Percentiles rank a stretch among this genome's conserved stretches.
These are phyloP conservation scores for Fusarium azukiicola DNA, from an alignment of 2,329 filamentous ascomycete genomes.

Conservation along the genomic window DNA sequence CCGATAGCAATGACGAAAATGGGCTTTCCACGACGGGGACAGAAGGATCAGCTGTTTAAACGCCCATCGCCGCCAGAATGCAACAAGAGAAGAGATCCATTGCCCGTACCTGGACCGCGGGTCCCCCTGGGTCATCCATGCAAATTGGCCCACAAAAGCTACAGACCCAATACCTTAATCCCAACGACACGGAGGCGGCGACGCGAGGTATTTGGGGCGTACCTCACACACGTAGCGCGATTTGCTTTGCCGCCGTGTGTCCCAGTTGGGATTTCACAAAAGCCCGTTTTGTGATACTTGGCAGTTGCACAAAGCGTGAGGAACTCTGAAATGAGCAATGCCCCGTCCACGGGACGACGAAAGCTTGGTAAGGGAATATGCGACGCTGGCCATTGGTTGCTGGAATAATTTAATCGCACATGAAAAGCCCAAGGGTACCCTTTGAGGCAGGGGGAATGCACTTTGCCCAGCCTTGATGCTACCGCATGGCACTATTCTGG, in stretches of 20 bases:
- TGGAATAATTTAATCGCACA: slow-evolving; percentile 5
- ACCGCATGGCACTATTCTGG: slow-evolving; percentile 38
- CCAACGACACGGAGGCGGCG: background rate
- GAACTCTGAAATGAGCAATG: background rate
- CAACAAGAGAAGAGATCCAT: slow-evolving; percentile 14
- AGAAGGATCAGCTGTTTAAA: slow-evolving; percentile 30
- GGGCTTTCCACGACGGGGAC: slow-evolving; percentile 9
- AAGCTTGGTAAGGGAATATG: slow-evolving; percentile 27
- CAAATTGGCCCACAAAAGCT: slow-evolving; percentile 23
- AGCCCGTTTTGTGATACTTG: slow-evolving; percentile 22
- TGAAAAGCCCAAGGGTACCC: slow-evolving; percentile 21
- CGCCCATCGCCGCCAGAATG: slow-evolving; percentile 24
- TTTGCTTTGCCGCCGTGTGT: slow-evolving; percentile 24
- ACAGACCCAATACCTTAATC: background rate
- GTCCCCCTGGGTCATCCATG: background rate
- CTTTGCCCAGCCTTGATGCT: slow-evolving; percentile 31
- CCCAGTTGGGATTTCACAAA: slow-evolving; percentile 34
- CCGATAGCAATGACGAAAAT: slow-evolving; percentile 27
- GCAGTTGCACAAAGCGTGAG: slow-evolving; percentile 25
- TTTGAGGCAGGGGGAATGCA: slow-evolving; percentile 38
- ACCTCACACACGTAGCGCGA: background rate
- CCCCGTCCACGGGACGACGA: slow-evolving; percentile 10
- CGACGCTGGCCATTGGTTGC: slow-evolving; percentile 14
- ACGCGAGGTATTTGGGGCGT: background rate
- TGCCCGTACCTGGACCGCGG: background rate